phyloP scores from a whole-genome alignment of 2,329 filamentous ascomycete genomes.

The Scytalidium sp. region DNA sequence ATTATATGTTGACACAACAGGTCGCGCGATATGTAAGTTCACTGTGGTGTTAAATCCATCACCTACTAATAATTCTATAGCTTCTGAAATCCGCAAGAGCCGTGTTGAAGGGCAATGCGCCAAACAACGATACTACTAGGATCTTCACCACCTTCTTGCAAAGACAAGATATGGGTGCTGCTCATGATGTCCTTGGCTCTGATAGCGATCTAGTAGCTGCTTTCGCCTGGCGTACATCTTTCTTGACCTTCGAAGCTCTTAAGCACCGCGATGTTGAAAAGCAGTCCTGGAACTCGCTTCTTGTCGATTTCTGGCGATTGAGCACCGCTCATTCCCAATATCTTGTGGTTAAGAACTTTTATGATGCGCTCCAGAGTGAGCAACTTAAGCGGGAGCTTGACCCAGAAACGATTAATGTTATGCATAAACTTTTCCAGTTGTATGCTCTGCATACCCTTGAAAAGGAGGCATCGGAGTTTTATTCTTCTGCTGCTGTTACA shows the following conservation, averaged over 20 bases:
- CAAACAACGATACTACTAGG: conserved; percentile 65
- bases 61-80: conserved; percentile 23
- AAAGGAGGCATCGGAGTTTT: conserved; percentile 69
- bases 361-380: conserved; percentile 60
- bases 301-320: conserved; percentile 76
- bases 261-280: conserved; percentile 74
- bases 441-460: conserved; percentile 66
- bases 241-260: conserved; percentile 72
- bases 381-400: conserved; percentile 52
- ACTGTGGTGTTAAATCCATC: neutral
- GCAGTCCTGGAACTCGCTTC: conserved; percentile 72
- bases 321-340: conserved; percentile 75
- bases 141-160: conserved; percentile 64
- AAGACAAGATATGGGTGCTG: conserved; percentile 66
- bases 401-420: conserved; percentile 50
- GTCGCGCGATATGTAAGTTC: conserved; percentile 64
- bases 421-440: conserved; percentile 67
- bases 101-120: conserved; percentile 61
- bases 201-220: conserved; percentile 70
- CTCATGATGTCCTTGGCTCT: conserved; percentile 69
- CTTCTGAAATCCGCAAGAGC: conserved; percentile 72
- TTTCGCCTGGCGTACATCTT: conserved; percentile 73
- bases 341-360: conserved; percentile 77
- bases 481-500: conserved; percentile 64
- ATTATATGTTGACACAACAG: conserved; percentile 81